These are phyloP conservation scores for Aspergillus tubingensis DNA, from an alignment of 2,329 filamentous ascomycete genomes.

Conservation along the genomic window DNA sequence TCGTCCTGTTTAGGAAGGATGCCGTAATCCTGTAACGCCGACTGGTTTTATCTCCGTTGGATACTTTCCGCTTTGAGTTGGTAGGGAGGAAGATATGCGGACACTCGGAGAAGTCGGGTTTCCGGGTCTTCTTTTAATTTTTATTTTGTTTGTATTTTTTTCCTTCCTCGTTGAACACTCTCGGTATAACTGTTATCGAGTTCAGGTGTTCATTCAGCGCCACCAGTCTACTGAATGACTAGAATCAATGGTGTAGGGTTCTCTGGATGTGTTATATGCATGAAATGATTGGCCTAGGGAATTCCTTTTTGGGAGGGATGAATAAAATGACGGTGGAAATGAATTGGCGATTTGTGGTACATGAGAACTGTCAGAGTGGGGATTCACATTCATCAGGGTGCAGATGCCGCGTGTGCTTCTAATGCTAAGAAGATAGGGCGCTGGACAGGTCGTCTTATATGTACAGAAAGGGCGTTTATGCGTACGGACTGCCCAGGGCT, in stretches of 20 bases:
- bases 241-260: not conserved
- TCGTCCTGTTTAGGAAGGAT: constrained; percentile 18
- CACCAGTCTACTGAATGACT: not conserved
- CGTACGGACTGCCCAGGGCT: not conserved
- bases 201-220: not conserved
- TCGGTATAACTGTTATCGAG: not conserved
- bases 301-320: not conserved
- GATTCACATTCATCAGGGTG: constrained; percentile 15
- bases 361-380: constrained; percentile 16
- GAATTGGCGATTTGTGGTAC: not conserved
- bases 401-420: constrained; percentile 20
- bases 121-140: not conserved
- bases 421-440: constrained; percentile 4
- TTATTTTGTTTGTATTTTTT: not conserved
- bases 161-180: no score
- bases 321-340: not conserved
- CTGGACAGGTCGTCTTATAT: constrained; percentile 10
- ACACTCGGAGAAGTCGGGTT: not conserved
- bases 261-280: not conserved
- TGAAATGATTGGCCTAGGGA: not conserved
- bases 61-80: constrained; percentile 10
- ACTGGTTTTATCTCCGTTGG: constrained; percentile 11
- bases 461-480: not conserved
- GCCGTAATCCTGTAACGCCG: constrained; percentile 23
- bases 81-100: not conserved